Conservation (phyloP, 129 eudicot species). For the Helianthus annuus region DNA sequence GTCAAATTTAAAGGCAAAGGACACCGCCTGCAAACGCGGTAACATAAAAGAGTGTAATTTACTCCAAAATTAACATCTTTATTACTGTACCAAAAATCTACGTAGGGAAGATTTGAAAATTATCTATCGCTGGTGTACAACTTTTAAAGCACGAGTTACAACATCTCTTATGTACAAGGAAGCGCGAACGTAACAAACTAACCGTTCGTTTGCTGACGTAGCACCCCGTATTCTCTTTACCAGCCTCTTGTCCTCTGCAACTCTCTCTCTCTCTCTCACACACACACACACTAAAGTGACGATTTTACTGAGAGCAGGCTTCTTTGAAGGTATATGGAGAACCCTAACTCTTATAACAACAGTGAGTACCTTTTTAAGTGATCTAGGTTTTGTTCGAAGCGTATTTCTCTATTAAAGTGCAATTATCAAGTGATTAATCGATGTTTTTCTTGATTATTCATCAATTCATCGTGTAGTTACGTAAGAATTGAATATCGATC, state of each 20-base stretch:
- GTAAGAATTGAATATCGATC: not conserved
- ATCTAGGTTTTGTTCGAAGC: constrained; percentile 17
- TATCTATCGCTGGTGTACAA: not conserved
- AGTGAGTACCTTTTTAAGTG: not conserved
- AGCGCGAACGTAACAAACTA: constrained; percentile 38
- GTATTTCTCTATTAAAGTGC: constrained; percentile 34
- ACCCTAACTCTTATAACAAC: not conserved
- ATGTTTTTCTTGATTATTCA: constrained; percentile 39
- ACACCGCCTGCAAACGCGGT: no score
- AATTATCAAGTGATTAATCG: constrained; percentile 20
- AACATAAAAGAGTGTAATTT: no score
- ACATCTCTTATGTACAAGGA: not conserved
- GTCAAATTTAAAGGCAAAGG: no score
- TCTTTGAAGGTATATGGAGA: no score
- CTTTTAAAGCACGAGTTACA: not conserved
- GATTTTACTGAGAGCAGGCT: no score
- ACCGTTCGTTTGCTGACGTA: constrained; percentile 32
- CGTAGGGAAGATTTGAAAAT: not conserved
- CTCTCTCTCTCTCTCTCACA: not conserved
- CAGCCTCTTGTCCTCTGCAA: no score
- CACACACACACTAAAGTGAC: not conserved
- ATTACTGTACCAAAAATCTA: not conserved
- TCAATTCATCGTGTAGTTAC: constrained; percentile 5
- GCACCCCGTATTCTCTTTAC: not conserved
- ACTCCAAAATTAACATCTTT: not conserved